These are phyloP conservation scores for Cystobasidium pallidum DNA, from an alignment of 1,284 basidiomycete genomes.

Conservation along the genomic window DNA sequence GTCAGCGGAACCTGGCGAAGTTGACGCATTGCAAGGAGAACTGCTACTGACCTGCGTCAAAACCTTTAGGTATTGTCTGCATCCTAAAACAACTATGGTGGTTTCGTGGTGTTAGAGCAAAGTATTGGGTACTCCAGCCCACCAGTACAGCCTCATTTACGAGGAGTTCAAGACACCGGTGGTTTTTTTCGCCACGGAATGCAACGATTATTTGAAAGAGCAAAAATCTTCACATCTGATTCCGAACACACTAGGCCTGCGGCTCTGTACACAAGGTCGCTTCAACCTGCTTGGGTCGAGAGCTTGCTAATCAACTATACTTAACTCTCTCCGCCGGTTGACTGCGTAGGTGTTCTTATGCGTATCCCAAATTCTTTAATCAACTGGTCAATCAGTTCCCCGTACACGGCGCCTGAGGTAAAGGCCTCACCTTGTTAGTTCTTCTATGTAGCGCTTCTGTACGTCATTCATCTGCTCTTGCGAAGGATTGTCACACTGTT, in stretches of 20 bases:
- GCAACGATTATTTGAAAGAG: too few relatives aligned
- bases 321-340: slow-evolving; percentile 61
- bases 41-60: slow-evolving; percentile 30
- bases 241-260: background rate
- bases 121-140: too few relatives aligned
- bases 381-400: background rate
- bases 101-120: too few relatives aligned
- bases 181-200: too few relatives aligned
- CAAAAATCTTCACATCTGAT: too few relatives aligned
- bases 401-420: background rate
- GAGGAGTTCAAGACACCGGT: too few relatives aligned
- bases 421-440: slow-evolving; percentile 74
- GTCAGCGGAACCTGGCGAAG: background rate
- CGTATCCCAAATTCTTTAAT: slow-evolving; percentile 84
- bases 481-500: slow-evolving; percentile 75
- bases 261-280: background rate
- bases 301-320: slow-evolving; percentile 50
- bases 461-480: slow-evolving; percentile 77
- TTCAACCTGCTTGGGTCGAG: background rate
- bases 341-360: slow-evolving; percentile 88
- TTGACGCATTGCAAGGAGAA: background rate
- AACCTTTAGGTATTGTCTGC: slow-evolving; percentile 42
- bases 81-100: slow-evolving; percentile 1
- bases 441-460: slow-evolving; percentile 86
- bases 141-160: too few relatives aligned